These are phyloP conservation scores for Cucumis sativus DNA, from an alignment of 306 rosid genomes.

Conservation along the genomic window Cucumber_9930_V3 NC_026657.2:15771001-15771500, in stretches of 20 bases:
- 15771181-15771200: neutral
- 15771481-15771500: neutral
- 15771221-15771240: neutral
- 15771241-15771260: neutral
- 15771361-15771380: neutral
- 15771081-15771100: slow-evolving; percentile 94
- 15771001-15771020: slow-evolving; percentile 2
- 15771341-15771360: neutral
- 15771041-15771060: slow-evolving; percentile 14
- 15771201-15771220: neutral
- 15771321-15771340: neutral
- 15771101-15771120: slow-evolving; percentile 99
- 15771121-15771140: slow-evolving; percentile 79
- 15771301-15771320: neutral
- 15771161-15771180: neutral
- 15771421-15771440: too few species aligned
- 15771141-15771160: slow-evolving; percentile 99
- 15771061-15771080: slow-evolving; percentile 79
- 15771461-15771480: neutral
- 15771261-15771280: neutral
- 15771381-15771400: neutral
- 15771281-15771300: neutral
- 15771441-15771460: neutral
- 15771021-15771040: slow-evolving; percentile 21
- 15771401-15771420: neutral